Percentiles rank a stretch among this genome's conserved stretches.
phyloP scores from a whole-genome alignment of 2,329 filamentous ascomycete genomes.

The Coccinonectria pachysandricola region DNA sequence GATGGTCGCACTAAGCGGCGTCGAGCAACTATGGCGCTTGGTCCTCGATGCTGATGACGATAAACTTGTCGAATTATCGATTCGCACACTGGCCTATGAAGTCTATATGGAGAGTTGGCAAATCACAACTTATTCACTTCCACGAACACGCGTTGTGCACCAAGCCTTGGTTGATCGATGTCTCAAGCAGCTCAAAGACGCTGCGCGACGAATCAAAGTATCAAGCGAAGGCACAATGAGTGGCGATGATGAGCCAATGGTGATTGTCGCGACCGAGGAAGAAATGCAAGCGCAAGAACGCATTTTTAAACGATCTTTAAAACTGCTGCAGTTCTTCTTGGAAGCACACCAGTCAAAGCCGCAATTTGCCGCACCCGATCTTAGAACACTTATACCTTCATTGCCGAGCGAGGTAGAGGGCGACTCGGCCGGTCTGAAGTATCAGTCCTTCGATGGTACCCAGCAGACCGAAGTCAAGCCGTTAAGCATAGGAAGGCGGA shows the following conservation, averaged over 20 bases:
- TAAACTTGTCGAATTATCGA: constrained; percentile 58
- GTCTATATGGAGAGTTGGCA: constrained; percentile 55
- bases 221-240: constrained; percentile 32
- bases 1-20: constrained; percentile 40
- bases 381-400: constrained; percentile 42
- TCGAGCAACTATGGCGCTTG: constrained; percentile 75
- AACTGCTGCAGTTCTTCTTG: constrained; percentile 58
- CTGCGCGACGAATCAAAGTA: constrained; percentile 44
- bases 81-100: constrained; percentile 56
- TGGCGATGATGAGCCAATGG: constrained; percentile 43
- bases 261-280: constrained; percentile 35
- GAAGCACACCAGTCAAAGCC: constrained; percentile 52
- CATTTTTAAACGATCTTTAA: constrained; percentile 57
- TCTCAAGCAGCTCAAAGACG: constrained; percentile 55
- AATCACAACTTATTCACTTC: constrained; percentile 39
- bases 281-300: constrained; percentile 41
- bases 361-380: constrained; percentile 48
- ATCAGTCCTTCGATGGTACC: constrained; percentile 60
- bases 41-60: constrained; percentile 57
- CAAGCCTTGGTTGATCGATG: constrained; percentile 64
- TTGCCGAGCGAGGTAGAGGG: constrained; percentile 46
- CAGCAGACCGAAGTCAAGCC: constrained; percentile 48
- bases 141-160: constrained; percentile 49
- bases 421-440: constrained; percentile 56
- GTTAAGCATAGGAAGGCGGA: constrained; percentile 57